These are phyloP conservation scores for Neoboletus subvelutipes DNA, from an alignment of 768 basidiomycete species.

Conservation along the genomic window DNA sequence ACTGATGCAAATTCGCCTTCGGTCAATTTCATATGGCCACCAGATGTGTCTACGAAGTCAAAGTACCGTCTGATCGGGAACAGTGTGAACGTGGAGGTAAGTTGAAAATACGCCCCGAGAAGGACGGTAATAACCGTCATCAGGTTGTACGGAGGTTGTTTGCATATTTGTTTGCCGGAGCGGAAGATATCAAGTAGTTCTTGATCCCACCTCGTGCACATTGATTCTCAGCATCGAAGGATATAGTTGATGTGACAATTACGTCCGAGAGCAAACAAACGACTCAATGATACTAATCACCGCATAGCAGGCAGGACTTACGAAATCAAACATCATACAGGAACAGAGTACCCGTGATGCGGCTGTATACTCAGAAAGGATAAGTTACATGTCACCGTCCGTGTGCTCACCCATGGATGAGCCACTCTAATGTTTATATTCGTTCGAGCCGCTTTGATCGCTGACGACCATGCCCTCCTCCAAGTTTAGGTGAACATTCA, in stretches of 20 bases:
- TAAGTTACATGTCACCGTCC: neutral
- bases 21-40: constrained; percentile 60
- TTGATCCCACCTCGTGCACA: neutral
- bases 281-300: neutral
- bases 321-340: neutral
- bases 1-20: constrained; percentile 16
- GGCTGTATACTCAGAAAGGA: neutral
- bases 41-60: constrained; percentile 57
- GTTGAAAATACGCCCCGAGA: neutral
- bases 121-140: neutral
- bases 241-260: neutral
- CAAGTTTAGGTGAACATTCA: constrained; percentile 43
- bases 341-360: neutral
- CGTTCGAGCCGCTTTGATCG: neutral
- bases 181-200: neutral
- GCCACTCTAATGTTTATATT: neutral
- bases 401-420: neutral
- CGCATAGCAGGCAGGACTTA: neutral
- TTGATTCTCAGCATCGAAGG: neutral
- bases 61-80: constrained; percentile 80
- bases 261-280: neutral
- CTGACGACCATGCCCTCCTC: constrained; percentile 1
- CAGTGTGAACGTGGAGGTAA: constrained; percentile 75
- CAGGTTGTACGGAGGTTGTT: constrained; percentile 55
- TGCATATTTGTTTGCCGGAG: constrained; percentile 47